These are phyloP conservation scores for Crithidia thermophila DNA, from an alignment of 208 protist species.

Conservation along the genomic window DNA sequence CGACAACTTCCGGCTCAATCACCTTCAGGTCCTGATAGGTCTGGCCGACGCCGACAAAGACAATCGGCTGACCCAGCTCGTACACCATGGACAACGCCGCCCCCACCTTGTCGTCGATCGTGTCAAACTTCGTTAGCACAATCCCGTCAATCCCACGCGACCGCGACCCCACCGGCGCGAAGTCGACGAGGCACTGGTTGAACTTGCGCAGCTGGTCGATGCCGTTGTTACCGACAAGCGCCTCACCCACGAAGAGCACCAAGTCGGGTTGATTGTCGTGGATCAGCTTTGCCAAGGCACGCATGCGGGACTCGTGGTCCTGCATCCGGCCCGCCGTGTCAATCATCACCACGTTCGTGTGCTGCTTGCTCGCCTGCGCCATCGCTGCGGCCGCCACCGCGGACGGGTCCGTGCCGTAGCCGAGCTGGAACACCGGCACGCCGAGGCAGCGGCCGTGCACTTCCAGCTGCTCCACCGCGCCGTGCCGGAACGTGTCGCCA, in stretches of 20 bases:
- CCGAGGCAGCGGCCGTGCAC: slow-evolving; percentile 95
- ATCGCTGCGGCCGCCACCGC: slow-evolving; percentile 95
- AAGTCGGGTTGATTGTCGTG: slow-evolving; percentile 97
- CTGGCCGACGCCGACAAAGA: slow-evolving; percentile 99
- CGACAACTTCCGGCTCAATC: slow-evolving; percentile 96
- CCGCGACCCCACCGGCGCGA: slow-evolving; percentile 67
- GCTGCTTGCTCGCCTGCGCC: slow-evolving; percentile 76
- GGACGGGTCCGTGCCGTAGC: slow-evolving; percentile 98
- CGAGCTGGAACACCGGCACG: slow-evolving; percentile 95
- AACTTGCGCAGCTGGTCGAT: slow-evolving; percentile 99
- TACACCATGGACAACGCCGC: slow-evolving; percentile 99
- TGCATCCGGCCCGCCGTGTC: slow-evolving; percentile 99
- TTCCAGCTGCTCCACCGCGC: slow-evolving; percentile 99
- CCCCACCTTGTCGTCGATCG: slow-evolving; percentile 99
- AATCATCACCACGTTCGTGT: slow-evolving; percentile 98
- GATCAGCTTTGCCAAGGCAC: slow-evolving; percentile 97
- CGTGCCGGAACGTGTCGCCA: slow-evolving; percentile 99
- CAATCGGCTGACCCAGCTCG: slow-evolving; percentile 98
- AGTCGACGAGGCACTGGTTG: slow-evolving; percentile 96
- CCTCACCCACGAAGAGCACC: slow-evolving; percentile 99
- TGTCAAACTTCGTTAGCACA: slow-evolving; percentile 99
- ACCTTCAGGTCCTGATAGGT: slow-evolving; percentile 97
- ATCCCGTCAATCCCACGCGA: slow-evolving; percentile 99
- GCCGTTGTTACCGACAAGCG: slow-evolving; percentile 99
- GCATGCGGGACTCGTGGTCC: slow-evolving; percentile 99